phyloP scores from a whole-genome alignment of 164 flowering plant genomes.

The Berberis thunbergii region DNA sequence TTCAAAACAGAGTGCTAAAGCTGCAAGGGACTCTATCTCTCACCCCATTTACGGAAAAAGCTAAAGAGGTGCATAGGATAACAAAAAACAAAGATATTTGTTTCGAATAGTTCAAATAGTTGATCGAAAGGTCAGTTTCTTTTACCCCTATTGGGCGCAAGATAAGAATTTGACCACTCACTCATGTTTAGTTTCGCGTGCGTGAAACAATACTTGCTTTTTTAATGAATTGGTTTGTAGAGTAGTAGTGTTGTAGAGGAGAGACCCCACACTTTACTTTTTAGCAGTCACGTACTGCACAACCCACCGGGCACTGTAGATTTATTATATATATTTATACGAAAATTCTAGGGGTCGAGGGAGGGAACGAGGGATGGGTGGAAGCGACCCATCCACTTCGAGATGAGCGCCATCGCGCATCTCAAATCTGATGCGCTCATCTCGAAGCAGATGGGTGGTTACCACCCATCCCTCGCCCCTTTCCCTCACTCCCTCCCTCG shows the following conservation, averaged over 20 bases:
- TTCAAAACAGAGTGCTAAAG: slow-evolving; percentile 33
- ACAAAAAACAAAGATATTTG: slow-evolving; percentile 12
- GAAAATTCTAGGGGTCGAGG: too few species aligned
- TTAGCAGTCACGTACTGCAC: slow-evolving; percentile 4
- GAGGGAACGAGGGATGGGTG: too few species aligned
- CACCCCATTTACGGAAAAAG: not conserved
- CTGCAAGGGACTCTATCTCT: slow-evolving; percentile 36
- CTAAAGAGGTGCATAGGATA: slow-evolving; percentile 23
- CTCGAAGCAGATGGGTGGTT: too few species aligned
- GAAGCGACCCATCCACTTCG: too few species aligned
- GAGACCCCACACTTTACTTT: slow-evolving; percentile 30
- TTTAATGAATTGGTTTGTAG: slow-evolving; percentile 12
- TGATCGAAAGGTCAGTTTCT: slow-evolving; percentile 63
- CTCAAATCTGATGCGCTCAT: too few species aligned
- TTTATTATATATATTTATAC: too few species aligned
- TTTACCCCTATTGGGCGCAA: slow-evolving; percentile 1
- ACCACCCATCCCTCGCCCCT: too few species aligned
- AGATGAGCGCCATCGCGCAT: too few species aligned
- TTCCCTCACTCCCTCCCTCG: too few species aligned
- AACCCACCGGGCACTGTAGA: too few species aligned
- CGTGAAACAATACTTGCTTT: slow-evolving; percentile 29
- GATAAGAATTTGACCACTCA: slow-evolving; percentile 17
- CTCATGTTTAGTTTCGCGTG: slow-evolving; percentile 40
- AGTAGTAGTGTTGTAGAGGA: slow-evolving; percentile 1
- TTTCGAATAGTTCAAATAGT: not conserved